phyloP scores from a whole-genome alignment of 768 basidiomycete genomes.

The Hydnomerulius pinastri region DNA sequence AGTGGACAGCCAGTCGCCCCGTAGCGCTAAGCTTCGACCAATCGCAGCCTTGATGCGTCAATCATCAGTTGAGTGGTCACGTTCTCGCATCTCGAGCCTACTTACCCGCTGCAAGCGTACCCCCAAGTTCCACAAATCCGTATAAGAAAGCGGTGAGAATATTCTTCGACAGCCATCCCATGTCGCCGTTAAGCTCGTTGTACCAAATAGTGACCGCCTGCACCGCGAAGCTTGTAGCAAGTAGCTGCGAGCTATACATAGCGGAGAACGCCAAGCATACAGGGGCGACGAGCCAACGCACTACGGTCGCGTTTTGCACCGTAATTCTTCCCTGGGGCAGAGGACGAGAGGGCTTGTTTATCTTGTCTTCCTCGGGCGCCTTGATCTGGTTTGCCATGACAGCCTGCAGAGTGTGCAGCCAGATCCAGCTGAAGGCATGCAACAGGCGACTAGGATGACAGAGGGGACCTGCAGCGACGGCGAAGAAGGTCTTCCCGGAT shows the following conservation, averaged over 20 bases:
- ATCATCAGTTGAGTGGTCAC: neutral
- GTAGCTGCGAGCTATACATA: slow-evolving; percentile 31
- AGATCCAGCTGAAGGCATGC: slow-evolving; percentile 43
- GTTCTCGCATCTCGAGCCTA: neutral
- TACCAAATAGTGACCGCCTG: slow-evolving; percentile 36
- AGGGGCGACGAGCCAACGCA: slow-evolving; percentile 39
- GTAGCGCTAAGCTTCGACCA: slow-evolving; percentile 28
- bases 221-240: slow-evolving; percentile 36
- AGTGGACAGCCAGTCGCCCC: slow-evolving; percentile 31
- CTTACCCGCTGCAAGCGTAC: slow-evolving; percentile 41
- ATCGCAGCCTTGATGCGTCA: slow-evolving; percentile 22
- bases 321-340: slow-evolving; percentile 45
- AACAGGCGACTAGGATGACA: slow-evolving; percentile 13
- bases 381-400: slow-evolving; percentile 46
- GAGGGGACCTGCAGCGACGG: slow-evolving; percentile 35
- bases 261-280: slow-evolving; percentile 37
- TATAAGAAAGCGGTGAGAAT: slow-evolving; percentile 40
- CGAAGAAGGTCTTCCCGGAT: slow-evolving; percentile 40
- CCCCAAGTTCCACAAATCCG: slow-evolving; percentile 38
- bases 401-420: slow-evolving; percentile 46
- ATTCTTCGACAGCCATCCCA: slow-evolving; percentile 42
- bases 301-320: slow-evolving; percentile 31
- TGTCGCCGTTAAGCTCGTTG: slow-evolving; percentile 40
- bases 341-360: slow-evolving; percentile 48
- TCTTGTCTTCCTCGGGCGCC: slow-evolving; percentile 42